Evolutionary conservation across 495 filamentous ascomycete genomes (phyloP).

Genomic region (Monascus purpureus): DNA sequence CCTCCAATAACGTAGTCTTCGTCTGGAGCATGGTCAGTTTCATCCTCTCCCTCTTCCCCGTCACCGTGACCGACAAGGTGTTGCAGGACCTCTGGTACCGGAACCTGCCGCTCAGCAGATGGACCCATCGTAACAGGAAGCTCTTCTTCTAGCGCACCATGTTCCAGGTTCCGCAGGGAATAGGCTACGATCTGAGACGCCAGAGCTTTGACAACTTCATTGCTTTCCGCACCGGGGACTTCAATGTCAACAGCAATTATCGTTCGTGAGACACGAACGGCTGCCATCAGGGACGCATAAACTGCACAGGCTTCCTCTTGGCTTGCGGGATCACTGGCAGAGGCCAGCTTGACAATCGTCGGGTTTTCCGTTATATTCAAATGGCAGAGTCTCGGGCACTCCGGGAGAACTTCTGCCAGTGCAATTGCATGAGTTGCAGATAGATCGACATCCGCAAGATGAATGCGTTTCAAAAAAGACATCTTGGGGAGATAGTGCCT

Average conservation of each 20-base stretch:
- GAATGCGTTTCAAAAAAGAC: constrained; percentile 66
- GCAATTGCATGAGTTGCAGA: constrained; percentile 78
- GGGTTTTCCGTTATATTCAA: constrained; percentile 80
- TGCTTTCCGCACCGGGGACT: constrained; percentile 60
- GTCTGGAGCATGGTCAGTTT: constrained; percentile 64
- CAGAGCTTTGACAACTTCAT: constrained; percentile 81
- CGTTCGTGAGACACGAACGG: constrained; percentile 67
- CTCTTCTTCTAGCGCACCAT: constrained; percentile 34
- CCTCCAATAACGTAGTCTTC: constrained; percentile 94
- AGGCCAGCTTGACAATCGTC: constrained; percentile 49
- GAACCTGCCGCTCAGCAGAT: constrained; percentile 22
- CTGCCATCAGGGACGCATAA: constrained; percentile 83
- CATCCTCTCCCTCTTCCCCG: constrained; percentile 39
- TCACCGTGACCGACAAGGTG: constrained; percentile 48
- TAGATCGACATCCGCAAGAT: constrained; percentile 77
- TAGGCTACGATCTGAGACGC: constrained; percentile 91
- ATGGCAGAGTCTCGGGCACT: constrained; percentile 70
- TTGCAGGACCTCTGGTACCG: constrained; percentile 51
- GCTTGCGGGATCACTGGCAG: constrained; percentile 49
- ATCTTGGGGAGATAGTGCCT: constrained; percentile 77
- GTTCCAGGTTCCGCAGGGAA: constrained; percentile 80
- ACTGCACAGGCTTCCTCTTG: constrained; percentile 91
- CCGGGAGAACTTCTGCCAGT: constrained; percentile 77
- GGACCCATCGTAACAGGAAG: constrained; percentile 19
- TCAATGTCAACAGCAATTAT: constrained; percentile 89